Percentiles rank a stretch among this genome's conserved stretches.
Conservation (phyloP, 345 rosid genomes). For the Lepidium aucheri region DNA sequence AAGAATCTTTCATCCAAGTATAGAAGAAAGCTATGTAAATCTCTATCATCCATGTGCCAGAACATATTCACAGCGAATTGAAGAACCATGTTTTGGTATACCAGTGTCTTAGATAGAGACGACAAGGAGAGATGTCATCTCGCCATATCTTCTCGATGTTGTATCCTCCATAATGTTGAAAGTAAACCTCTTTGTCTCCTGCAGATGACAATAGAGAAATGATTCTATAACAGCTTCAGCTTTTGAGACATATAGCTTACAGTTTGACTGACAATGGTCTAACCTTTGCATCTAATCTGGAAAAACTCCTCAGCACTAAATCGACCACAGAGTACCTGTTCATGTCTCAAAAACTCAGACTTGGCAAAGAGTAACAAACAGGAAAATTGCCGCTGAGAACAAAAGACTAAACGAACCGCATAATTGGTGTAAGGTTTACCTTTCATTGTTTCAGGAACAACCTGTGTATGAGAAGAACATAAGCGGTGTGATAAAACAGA, state of each 20-base stretch:
- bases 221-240: neutral
- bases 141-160: slow-evolving; percentile 79
- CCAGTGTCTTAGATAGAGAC: slow-evolving; percentile 89
- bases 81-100: slow-evolving; percentile 16
- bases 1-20: neutral
- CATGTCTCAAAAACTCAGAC: neutral
- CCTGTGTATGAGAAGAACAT: slow-evolving; percentile 31
- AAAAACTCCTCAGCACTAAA: slow-evolving; percentile 78
- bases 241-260: neutral
- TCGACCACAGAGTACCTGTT: slow-evolving; percentile 78
- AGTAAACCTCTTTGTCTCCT: slow-evolving; percentile 72
- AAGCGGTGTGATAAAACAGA: neutral
- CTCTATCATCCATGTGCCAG: neutral
- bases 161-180: slow-evolving; percentile 59
- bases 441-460: slow-evolving; percentile 56
- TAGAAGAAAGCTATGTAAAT: neutral
- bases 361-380: neutral
- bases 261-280: neutral
- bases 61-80: neutral
- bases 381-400: neutral
- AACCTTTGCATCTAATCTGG: slow-evolving; percentile 70
- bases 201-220: slow-evolving; percentile 2
- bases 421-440: slow-evolving; percentile 51
- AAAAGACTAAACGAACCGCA: slow-evolving; percentile 45
- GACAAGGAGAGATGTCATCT: slow-evolving; percentile 85